Base-by-base conservation (phyloP, 257 asterid genomes). In the Capsicum baccatum region DNA sequence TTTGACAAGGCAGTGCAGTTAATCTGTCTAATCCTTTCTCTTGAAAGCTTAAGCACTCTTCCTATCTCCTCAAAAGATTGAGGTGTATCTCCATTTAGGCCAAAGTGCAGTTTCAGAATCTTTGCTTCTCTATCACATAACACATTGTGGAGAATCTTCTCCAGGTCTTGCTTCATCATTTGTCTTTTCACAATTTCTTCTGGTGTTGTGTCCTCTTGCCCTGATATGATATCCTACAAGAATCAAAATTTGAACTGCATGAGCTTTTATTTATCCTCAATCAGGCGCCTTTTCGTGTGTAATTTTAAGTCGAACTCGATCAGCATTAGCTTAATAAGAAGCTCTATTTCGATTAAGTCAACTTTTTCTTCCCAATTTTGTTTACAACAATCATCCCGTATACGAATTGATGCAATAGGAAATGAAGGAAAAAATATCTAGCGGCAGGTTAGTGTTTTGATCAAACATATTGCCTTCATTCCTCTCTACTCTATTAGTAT, bases 11-110 rank as follows among this genome's bases (percentile, higher is more conserved):
- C 97, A 79, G 67, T 84, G 80, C 86, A 78, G 56, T 85, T 92
- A 35, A 93, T 89, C 89, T 93, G 96, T 87, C 97, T 86, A 73
- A 93, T 90, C 86, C 96, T 91, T 88, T 92, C 97, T 88, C 97
- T 89, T 56, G 96, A 93, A 26, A 93, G 91, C 78, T 89, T 84
- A 50, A 92, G 37, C 21, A 80, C 33, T 80, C 83, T 88, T 69
- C 94, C 97, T 33, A 89, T 90, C 86, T 93, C 97, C 89, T 93
- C 94, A 50, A 91, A 92, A 13, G 97, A 90, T 84, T 84, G 63
- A 39, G 91, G 87, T 3, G 87, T 82, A 1, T 87, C 89, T 3
- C 94, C 94, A 50, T 87, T 85, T 73, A 93, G 84, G 50, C 97
- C 96, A 76, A 88, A 93, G 67, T 89, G 90, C 84, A 92, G 67